A percentile compares a stretch with the other conserved stretches of the same genome.
Evolutionary conservation across 352 stramenopile species (phyloP).

Genomic region (Phytopythium litorale): DNA sequence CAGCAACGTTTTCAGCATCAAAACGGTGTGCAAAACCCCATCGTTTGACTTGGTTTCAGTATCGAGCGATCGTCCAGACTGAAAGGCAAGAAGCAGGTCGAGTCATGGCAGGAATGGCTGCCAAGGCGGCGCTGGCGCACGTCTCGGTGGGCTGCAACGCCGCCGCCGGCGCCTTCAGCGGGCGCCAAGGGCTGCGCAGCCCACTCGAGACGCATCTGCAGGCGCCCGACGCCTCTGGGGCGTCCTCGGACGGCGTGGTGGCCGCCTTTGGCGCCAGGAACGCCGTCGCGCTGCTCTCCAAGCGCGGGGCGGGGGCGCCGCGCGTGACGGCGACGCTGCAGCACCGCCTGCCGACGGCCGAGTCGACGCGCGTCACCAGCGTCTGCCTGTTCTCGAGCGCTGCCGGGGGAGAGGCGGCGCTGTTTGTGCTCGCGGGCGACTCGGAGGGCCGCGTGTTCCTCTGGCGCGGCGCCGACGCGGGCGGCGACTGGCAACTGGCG

Average conservation of each 20-base stretch:
- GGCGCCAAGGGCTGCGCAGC: conserved; percentile 3
- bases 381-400: conserved; percentile 25
- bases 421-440: conserved; percentile 51
- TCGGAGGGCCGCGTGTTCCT: conserved; percentile 60
- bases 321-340: conserved; percentile 39
- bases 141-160: conserved; percentile 53
- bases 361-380: conserved; percentile 40
- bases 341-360: conserved; percentile 23
- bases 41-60: neutral
- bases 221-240: neutral
- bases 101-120: too few relatives aligned
- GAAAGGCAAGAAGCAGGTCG: conserved; percentile 1
- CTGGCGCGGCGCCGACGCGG: conserved; percentile 17
- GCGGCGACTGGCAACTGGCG: conserved; percentile 15
- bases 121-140: conserved; percentile 33
- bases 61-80: too few relatives aligned
- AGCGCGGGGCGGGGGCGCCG: conserved; percentile 11
- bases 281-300: conserved; percentile 35
- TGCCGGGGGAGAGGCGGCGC: neutral
- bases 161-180: conserved; percentile 42
- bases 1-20: too few relatives aligned
- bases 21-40: too few relatives aligned
- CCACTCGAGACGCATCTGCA: neutral
- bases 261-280: conserved; percentile 46
- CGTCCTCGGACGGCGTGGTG: neutral